Conservation (phyloP, 176 grass and related monocot species). For the Luzula sylvatica region DNA sequence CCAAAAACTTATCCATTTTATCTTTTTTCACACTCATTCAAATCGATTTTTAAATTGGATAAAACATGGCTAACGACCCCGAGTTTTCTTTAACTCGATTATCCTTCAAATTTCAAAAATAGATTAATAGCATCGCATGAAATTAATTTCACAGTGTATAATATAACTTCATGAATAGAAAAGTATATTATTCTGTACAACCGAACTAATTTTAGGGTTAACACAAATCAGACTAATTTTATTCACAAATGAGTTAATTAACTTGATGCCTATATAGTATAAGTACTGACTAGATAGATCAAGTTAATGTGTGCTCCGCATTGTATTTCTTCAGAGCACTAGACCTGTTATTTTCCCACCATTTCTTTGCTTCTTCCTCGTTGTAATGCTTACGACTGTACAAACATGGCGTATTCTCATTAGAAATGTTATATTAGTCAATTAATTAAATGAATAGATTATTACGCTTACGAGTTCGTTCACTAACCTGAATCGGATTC, state of each 20-base stretch:
- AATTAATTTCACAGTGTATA: no score
- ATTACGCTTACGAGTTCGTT: no score
- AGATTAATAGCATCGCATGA: no score
- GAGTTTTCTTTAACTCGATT: slow-evolving; percentile 47
- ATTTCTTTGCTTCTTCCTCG: slow-evolving; percentile 62
- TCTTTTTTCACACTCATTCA: slow-evolving; percentile 26
- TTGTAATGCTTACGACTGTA: slow-evolving; percentile 81
- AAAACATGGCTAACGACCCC: slow-evolving; percentile 75
- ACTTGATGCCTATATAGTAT: background rate
- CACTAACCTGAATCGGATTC: slow-evolving; percentile 73
- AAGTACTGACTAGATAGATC: background rate
- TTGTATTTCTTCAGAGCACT: slow-evolving; percentile 38
- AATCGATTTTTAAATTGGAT: slow-evolving; percentile 36
- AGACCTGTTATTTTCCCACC: slow-evolving; percentile 71
- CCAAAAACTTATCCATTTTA: slow-evolving; percentile 35
- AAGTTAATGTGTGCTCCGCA: slow-evolving; percentile 22
- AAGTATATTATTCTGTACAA: background rate
- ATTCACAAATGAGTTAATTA: background rate
- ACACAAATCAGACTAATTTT: slow-evolving; percentile 6
- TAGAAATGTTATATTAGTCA: background rate
- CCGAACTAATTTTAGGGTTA: background rate
- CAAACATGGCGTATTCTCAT: background rate
- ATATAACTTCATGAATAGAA: no score
- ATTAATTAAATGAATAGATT: background rate
- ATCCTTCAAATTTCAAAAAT: no score